A percentile compares a stretch with the other conserved stretches of the same genome.
phyloP scores from a whole-genome alignment of 495 filamentous ascomycete species.

The Cladorrhinum samala region DNA sequence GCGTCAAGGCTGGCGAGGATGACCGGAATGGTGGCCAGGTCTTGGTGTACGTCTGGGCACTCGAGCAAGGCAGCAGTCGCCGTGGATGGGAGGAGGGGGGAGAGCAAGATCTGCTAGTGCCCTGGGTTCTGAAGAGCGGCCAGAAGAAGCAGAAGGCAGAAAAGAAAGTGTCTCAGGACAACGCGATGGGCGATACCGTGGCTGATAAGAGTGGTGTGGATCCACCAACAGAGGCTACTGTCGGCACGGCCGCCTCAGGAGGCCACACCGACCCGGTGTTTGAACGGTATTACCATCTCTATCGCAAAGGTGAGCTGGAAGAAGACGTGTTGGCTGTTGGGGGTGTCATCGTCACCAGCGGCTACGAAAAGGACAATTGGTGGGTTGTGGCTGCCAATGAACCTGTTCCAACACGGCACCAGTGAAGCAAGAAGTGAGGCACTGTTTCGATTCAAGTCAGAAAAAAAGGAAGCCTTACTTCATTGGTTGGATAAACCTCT shows the following conservation, averaged over 20 bases:
- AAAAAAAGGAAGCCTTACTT: neutral
- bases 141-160: slow-evolving; percentile 15
- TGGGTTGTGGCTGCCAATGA: slow-evolving; percentile 56
- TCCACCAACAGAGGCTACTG: slow-evolving; percentile 4
- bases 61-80: slow-evolving; percentile 85
- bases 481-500: neutral
- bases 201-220: slow-evolving; percentile 20
- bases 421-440: slow-evolving; percentile 8
- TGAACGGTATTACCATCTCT: slow-evolving; percentile 93
- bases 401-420: neutral
- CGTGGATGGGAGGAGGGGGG: slow-evolving; percentile 86
- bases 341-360: slow-evolving; percentile 67
- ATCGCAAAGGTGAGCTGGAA: slow-evolving; percentile 80
- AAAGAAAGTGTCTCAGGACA: slow-evolving; percentile 4
- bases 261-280: slow-evolving; percentile 49
- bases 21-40: slow-evolving; percentile 51
- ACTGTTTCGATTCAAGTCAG: neutral
- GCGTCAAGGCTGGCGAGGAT: slow-evolving; percentile 43
- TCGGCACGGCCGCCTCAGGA: slow-evolving; percentile 6
- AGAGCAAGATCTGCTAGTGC: slow-evolving; percentile 90
- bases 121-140: slow-evolving; percentile 69
- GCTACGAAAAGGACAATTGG: slow-evolving; percentile 98
- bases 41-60: slow-evolving; percentile 91
- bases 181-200: slow-evolving; percentile 10
- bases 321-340: slow-evolving; percentile 69